phyloP scores from a whole-genome alignment of 2,329 filamentous ascomycete genomes.

The Ascochyta clinopodiicola region DNA sequence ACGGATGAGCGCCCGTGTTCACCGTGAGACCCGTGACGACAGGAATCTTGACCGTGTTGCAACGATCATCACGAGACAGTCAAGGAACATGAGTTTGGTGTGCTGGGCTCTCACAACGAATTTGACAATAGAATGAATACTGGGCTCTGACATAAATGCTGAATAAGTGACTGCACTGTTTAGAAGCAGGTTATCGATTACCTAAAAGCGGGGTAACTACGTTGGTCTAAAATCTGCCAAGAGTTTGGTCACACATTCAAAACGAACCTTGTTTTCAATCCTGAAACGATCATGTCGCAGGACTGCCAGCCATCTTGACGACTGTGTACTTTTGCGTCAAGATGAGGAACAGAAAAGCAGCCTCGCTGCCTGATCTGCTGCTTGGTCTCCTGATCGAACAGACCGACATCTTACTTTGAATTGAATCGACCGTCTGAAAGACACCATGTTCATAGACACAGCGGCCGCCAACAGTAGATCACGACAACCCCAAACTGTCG shows the following conservation, averaged over 20 bases:
- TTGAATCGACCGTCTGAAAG: background rate
- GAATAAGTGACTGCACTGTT: no score
- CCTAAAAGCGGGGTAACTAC: no score
- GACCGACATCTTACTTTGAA: background rate
- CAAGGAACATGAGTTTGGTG: no score
- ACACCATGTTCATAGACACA: constrained; percentile 44
- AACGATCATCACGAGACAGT: no score
- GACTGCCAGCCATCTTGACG: constrained; percentile 6
- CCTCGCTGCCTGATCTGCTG: constrained; percentile 9
- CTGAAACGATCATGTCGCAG: constrained; percentile 38
- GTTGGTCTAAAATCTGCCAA: constrained; percentile 9
- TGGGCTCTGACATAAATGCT: no score
- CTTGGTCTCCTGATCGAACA: background rate
- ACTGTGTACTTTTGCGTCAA: background rate
- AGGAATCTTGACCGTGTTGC: no score
- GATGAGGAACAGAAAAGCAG: background rate
- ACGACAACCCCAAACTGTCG: constrained; percentile 26
- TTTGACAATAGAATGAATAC: no score
- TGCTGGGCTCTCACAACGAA: no score
- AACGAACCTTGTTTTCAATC: constrained; percentile 35
- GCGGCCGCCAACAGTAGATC: constrained; percentile 38
- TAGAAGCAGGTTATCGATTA: no score
- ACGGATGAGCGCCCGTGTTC: no score
- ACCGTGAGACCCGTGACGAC: no score
- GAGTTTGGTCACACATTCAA: constrained; percentile 16